Evolutionary conservation across 495 filamentous ascomycete genomes (phyloP), one percentile per base, ranked within the genome.

Genomic region (Pyrenopolyporus hunteri): DNA sequence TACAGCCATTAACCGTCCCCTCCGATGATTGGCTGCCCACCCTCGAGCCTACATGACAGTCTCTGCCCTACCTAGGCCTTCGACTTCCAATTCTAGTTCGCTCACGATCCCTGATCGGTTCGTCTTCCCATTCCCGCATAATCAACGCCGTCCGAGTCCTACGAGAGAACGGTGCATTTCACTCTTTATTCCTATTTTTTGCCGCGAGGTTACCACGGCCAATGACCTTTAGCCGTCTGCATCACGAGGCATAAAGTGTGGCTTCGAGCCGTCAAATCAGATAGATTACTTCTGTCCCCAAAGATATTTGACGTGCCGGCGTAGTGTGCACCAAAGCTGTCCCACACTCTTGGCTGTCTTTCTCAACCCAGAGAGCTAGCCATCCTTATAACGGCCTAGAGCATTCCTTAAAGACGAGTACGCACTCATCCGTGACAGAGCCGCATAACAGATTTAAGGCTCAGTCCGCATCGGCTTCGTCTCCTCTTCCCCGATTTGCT

Each of bases 361-460:
- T 48, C 46, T 59, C 25, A 32, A 53, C 47, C 46, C n/a, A 37
- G n/a, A n/a, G n/a, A n/a, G n/a, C n/a, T n/a, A 42, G 39, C 48
- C 46, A 51, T 40, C 52, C 57, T 57, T 65, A 55, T 64, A 50
- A 51, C 49, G 48, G 56, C 43, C 40, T 46, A 59, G 45, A 28
- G 42, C 14, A 54, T 54, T 59, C 49, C 40, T 59, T 51, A 52
- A 50, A 52, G 46, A 57, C 32, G 54, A 57, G 37, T 48, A n/a
- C n/a, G 28, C 55, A 26, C 31, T 35, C 57, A 52, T 58, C 45
- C 26, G 35, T 59, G 45, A 58, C 55, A 62, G 66, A 71, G 69
- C 63, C 63, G 59, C 66, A 66, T 59, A 55, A 26, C 54, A 59
- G 53, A 65, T 69, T 67, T 66, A 67, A 69, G 59, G 53, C 59